Base-by-base conservation (phyloP, 2,329 filamentous ascomycete species). In the Fusarium pseudograminearum region DNA sequence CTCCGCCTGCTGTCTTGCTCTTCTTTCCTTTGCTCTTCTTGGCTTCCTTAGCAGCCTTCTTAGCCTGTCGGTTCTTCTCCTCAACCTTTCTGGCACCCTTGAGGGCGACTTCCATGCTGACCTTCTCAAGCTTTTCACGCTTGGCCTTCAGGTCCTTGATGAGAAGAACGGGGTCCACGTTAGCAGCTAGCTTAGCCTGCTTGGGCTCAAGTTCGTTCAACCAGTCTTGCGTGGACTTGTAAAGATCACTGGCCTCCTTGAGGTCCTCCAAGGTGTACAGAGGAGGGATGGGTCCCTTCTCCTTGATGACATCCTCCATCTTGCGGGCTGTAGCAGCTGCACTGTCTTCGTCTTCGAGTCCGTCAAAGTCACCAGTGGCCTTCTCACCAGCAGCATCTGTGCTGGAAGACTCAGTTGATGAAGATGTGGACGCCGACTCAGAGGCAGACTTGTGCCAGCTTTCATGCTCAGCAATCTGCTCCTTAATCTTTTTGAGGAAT, bases 181-280 rank as follows among this genome's bases (percentile, higher is more conserved):
- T 89, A 3, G 84, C 81, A 18, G 85, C 82, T 5, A 97, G 87
- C 71, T 88, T 90, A 31, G 89, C 87, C 79, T 98, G 95, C 72
- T 87, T 86, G 4, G 85, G 83, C 48, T 92, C 81, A 76, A 92
- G 91, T 69, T 91, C 87, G 33, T 89, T 86, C 22, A 99, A 84
- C 95, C 95, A 99, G 22, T 86, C 83, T 18, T 85, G 82, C 20
- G 90, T 88, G 16, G 87, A 85, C 30, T 88, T 86, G 74, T 90
- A 87, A 20, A 89, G 81, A 14, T 87, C 84, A 53, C 90, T 86
- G 26, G 96, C 83, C 48, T 85, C 82, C 42, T 86, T 83, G 33
- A 97, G 83, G 74, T 98, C 94, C 31, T 91, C 87, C 11, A 88
- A 81, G 1, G 86, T 90, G 81, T 97, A 97, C 38, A 91, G 82